phyloP scores from a whole-genome alignment of 441 rosid genomes.

The Rhodomyrtus psidioides region DNA sequence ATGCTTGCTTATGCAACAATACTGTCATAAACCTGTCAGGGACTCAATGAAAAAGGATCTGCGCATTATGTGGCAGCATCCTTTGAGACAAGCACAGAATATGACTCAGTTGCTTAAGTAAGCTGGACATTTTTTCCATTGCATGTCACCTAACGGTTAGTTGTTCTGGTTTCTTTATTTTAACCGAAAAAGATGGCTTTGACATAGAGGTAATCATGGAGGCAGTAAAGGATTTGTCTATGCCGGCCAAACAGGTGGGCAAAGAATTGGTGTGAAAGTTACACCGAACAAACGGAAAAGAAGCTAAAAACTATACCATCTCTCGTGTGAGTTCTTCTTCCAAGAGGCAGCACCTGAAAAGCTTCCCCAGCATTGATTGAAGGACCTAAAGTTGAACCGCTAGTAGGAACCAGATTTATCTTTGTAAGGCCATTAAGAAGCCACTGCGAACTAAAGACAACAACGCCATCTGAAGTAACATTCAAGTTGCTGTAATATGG shows the following conservation, averaged over 20 bases:
- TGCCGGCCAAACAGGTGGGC: neutral
- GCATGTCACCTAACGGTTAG: neutral
- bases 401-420: constrained; percentile 40
- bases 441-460: constrained; percentile 55
- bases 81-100: neutral
- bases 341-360: constrained; percentile 40
- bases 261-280: neutral
- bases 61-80: neutral
- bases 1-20: neutral
- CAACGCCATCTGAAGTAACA: constrained; percentile 49
- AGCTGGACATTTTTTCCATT: neutral
- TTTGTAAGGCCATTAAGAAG: constrained; percentile 57
- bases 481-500: constrained; percentile 47
- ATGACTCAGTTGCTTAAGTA: neutral
- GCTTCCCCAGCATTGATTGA: constrained; percentile 77
- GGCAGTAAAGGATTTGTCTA: neutral
- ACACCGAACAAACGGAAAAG: neutral
- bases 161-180: neutral
- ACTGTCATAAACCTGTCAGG: neutral
- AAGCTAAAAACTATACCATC: constrained; percentile 46
- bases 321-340: constrained; percentile 65
- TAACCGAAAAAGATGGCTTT: neutral
- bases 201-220: neutral
- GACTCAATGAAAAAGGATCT: neutral
- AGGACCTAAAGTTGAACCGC: constrained; percentile 48